Evolutionary conservation across 2,329 filamentous ascomycete species (phyloP), one percentile per base, ranked within the genome.

Genomic region (Verruconis gallopava): DNA sequence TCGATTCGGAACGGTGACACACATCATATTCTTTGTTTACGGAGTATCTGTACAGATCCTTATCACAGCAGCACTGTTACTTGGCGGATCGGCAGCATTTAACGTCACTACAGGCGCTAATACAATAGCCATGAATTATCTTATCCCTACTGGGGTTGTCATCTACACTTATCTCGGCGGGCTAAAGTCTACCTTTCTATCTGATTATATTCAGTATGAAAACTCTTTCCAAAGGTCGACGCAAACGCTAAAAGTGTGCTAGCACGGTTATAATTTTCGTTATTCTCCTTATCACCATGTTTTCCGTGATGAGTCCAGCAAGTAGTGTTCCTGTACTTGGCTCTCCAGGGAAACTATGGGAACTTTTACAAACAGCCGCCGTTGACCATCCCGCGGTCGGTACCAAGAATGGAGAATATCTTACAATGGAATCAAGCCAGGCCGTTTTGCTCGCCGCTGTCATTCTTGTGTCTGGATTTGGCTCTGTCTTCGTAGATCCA

Each of bases 401-500:
- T 3, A 20, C 41, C 20, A 43, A 33, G 36, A 21, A 38, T 17
- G 41, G 41, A 4, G 21, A 21, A 11, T 43, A 43, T 28, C 35
- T 43, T 4, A 43, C 41, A 4, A 43, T 43, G 41, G 18, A 43
- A 21, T 43, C 41, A 3, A 25, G 34, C 3, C 34, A 43, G 21
- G 34, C 34, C 19, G 30, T 43, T 9, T 18, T 43, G 3, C 41
- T 43, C 25, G 41, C 21, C 13, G 36, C 33, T 5, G 35, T 43
- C 12, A 43, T 43, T 15, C 35, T 43, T 3, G 41, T 43, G 13
- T 43, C 41, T 9, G 41, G 41, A 2, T 38, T 43, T 33, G 36
- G 41, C 17, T 43, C 41, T 17, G 41, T 43, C 21, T 43, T 43
- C 28, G 41, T 43, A n/a, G 41, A 43, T 21, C 34, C 41, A 13